A percentile compares a stretch with the other conserved stretches of the same genome.
phyloP scores from a whole-genome alignment of 2,329 filamentous ascomycete genomes.

The Diatrype stigma region DNA sequence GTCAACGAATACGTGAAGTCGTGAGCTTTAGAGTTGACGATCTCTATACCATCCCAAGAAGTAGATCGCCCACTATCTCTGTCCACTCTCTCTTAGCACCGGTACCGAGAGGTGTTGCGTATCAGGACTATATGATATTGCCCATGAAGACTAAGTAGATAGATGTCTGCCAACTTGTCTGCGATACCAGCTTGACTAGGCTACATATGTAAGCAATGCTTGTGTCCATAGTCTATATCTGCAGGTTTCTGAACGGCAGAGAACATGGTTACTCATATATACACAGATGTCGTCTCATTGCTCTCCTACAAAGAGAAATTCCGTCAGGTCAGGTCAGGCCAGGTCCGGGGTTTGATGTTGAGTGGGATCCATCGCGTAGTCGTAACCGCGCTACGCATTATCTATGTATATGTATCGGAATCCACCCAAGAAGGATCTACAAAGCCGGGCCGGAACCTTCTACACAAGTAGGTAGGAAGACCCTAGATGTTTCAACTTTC shows the following conservation, averaged over 20 bases:
- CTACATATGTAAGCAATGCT: no score
- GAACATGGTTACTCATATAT: no score
- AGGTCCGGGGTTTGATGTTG: not conserved
- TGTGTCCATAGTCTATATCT: no score
- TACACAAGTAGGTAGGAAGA: not conserved
- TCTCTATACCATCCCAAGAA: not conserved
- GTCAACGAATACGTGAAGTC: not conserved
- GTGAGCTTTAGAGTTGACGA: not conserved
- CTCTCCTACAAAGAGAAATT: no score
- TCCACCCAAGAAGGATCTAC: not conserved
- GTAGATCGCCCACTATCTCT: not conserved
- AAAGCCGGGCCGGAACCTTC: not conserved
- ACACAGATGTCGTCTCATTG: no score
- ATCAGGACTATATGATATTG: no score
- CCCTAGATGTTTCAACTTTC: not conserved
- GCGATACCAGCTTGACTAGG: no score
- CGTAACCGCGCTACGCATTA: not conserved
- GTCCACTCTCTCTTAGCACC: not conserved
- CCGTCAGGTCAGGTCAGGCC: no score
- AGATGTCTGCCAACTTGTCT: no score
- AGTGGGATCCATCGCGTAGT: not conserved
- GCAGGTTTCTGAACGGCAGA: no score
- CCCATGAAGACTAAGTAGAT: no score
- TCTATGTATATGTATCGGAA: not conserved
- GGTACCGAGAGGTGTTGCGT: no score